Evolutionary conservation across 2,329 filamentous ascomycete genomes (phyloP).

Genomic region (Thermoascus crustaceus): DNA sequence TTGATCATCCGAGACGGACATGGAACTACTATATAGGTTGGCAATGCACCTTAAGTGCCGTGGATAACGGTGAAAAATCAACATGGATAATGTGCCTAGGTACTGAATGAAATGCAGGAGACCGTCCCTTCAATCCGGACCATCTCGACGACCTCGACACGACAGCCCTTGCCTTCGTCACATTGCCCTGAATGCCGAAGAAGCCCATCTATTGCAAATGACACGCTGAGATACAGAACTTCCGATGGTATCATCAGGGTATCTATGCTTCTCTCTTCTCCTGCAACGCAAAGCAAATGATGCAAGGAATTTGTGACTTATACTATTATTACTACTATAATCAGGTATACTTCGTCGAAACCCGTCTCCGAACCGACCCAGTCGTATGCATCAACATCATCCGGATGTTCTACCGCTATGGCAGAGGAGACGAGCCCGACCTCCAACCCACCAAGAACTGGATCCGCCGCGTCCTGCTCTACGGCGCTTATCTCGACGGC

Average conservation of each 20-base stretch:
- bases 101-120: too few relatives aligned
- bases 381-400: background rate
- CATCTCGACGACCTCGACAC: background rate
- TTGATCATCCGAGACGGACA: background rate
- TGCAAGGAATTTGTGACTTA: background rate
- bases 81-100: too few relatives aligned
- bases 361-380: background rate
- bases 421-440: background rate
- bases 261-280: background rate
- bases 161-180: background rate
- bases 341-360: background rate
- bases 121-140: too few relatives aligned
- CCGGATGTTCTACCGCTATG: background rate
- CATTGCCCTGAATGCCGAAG: background rate
- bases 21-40: background rate
- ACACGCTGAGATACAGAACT: background rate
- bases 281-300: background rate
- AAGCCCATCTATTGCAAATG: background rate
- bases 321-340: too few relatives aligned
- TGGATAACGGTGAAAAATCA: too few relatives aligned
- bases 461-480: background rate
- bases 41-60: background rate
- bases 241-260: background rate
- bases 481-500: background rate
- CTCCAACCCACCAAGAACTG: background rate